Percentiles rank a stretch among this genome's conserved stretches.
phyloP scores from a whole-genome alignment of 768 basidiomycete species.

The Asterophora lycoperdoides region DNA sequence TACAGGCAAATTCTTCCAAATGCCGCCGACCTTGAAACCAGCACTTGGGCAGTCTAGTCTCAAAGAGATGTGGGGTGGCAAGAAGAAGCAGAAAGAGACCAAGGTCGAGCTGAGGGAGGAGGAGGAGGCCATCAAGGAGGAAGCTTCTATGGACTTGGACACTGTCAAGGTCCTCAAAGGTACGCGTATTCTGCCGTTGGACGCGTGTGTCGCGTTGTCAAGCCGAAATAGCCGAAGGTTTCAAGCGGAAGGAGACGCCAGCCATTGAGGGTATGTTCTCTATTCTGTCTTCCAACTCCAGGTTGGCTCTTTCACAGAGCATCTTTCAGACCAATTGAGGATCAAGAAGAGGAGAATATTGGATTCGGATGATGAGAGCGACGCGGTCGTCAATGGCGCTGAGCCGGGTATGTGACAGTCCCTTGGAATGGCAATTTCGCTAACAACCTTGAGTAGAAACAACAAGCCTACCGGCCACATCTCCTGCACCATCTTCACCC shows the following conservation, averaged over 20 bases:
- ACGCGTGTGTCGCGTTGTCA: neutral
- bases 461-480: slow-evolving; percentile 3
- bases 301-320: slow-evolving; percentile 20
- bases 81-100: slow-evolving; percentile 20
- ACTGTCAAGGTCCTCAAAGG: slow-evolving; percentile 19
- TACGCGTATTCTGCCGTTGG: slow-evolving; percentile 8
- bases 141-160: slow-evolving; percentile 29
- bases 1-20: slow-evolving; percentile 70
- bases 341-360: slow-evolving; percentile 51
- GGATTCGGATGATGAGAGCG: slow-evolving; percentile 52
- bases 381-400: slow-evolving; percentile 7
- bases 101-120: slow-evolving; percentile 17
- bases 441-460: neutral
- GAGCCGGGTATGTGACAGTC: slow-evolving; percentile 7
- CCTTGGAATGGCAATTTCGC: neutral
- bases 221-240: slow-evolving; percentile 29
- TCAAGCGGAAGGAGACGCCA: slow-evolving; percentile 35
- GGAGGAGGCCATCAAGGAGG: neutral
- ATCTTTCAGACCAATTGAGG: slow-evolving; percentile 28
- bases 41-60: slow-evolving; percentile 79
- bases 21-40: slow-evolving; percentile 64
- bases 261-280: slow-evolving; percentile 13
- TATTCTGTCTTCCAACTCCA: neutral
- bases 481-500: slow-evolving; percentile 14
- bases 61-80: slow-evolving; percentile 62